Conservation (phyloP, 2,329 filamentous ascomycete species). For the Davidsoniella eucalypti region DNA sequence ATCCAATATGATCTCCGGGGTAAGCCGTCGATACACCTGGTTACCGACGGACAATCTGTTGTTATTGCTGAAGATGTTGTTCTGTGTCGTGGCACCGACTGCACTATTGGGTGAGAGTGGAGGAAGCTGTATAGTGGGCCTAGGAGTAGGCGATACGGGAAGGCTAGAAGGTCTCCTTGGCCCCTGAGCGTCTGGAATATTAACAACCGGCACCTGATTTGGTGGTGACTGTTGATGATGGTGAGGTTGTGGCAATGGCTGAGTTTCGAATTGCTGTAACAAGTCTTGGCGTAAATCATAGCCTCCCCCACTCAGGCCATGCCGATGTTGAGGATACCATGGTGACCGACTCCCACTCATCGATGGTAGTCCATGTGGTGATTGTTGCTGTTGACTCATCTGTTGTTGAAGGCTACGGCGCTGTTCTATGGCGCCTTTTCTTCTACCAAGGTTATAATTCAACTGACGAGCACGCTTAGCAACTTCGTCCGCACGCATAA, state of each 20-base stretch:
- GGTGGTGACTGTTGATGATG: constrained; percentile 1
- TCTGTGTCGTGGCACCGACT: background rate
- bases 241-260: background rate
- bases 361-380: constrained; percentile 1
- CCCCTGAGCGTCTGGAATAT: constrained; percentile 5
- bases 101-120: constrained; percentile 2
- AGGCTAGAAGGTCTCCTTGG: constrained; percentile 11
- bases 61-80: background rate
- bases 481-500: constrained; percentile 64
- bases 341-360: constrained; percentile 4
- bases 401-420: constrained; percentile 31
- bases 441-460: constrained; percentile 62
- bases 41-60: constrained; percentile 8
- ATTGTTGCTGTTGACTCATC: constrained; percentile 2
- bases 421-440: constrained; percentile 54
- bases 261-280: constrained; percentile 32
- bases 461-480: constrained; percentile 50
- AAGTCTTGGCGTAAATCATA: constrained; percentile 38
- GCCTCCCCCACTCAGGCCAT: constrained; percentile 6
- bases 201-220: constrained; percentile 4
- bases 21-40: constrained; percentile 7
- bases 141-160: constrained; percentile 10
- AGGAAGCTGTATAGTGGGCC: constrained; percentile 7
- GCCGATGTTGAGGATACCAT: constrained; percentile 11
- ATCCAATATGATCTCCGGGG: constrained; percentile 10